A percentile compares a stretch with the other conserved stretches of the same genome.
These are phyloP conservation scores for Alternaria conjuncta DNA, from an alignment of 2,329 filamentous ascomycete genomes.

Conservation along the genomic window DNA sequence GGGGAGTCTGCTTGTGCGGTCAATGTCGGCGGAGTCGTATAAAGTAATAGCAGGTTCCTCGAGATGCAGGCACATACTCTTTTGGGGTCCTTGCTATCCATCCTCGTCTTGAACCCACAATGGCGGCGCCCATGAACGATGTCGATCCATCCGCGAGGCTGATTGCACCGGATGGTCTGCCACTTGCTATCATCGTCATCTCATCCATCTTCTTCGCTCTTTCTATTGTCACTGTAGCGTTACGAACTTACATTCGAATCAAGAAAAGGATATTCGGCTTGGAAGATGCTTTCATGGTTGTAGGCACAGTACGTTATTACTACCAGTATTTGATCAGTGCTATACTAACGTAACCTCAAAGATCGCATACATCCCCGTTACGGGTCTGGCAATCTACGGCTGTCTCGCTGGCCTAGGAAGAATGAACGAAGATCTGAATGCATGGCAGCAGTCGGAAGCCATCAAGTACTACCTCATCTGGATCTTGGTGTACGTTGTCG, in stretches of 20 bases:
- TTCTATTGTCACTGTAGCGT: slow-evolving; percentile 20
- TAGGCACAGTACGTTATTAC: slow-evolving; percentile 12
- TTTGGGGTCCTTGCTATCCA: neutral
- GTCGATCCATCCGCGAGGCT: slow-evolving; percentile 20
- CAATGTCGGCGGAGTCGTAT: neutral
- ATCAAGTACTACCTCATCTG: slow-evolving; percentile 36
- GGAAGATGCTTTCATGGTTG: slow-evolving; percentile 26
- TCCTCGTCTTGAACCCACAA: neutral
- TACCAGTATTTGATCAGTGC: no score
- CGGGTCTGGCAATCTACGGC: neutral
- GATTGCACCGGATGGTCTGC: slow-evolving; percentile 21
- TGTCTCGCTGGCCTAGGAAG: slow-evolving; percentile 26
- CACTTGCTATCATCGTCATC: slow-evolving; percentile 24
- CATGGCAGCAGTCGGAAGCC: slow-evolving; percentile 25
- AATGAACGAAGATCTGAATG: slow-evolving; percentile 23
- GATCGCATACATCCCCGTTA: neutral
- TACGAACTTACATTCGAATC: slow-evolving; percentile 24
- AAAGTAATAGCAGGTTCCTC: neutral
- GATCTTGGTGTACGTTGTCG: slow-evolving; percentile 32
- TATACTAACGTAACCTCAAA: neutral
- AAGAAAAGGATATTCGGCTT: slow-evolving; percentile 22
- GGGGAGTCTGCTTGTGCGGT: neutral
- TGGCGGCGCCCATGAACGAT: neutral
- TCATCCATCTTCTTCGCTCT: slow-evolving; percentile 22
- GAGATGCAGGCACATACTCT: neutral